These are phyloP conservation scores for Apiosordaria backusii DNA, from an alignment of 495 filamentous ascomycete genomes.

Conservation along the genomic window DNA sequence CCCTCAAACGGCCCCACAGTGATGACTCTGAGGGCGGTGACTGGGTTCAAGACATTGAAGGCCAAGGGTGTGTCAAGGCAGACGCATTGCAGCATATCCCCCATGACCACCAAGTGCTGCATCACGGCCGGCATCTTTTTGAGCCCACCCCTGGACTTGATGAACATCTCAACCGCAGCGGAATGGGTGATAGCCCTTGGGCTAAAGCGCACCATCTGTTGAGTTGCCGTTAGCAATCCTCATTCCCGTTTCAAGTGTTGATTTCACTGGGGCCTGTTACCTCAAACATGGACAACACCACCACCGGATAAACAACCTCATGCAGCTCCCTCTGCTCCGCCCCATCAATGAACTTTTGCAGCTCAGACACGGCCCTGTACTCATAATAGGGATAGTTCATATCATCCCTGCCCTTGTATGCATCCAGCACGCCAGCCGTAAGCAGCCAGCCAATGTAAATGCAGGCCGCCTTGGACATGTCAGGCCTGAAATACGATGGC, in stretches of 20 bases:
- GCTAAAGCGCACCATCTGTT: constrained; percentile 12
- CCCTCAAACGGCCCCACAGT: constrained; percentile 4
- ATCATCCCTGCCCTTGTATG: constrained; percentile 2
- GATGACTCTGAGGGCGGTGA: not conserved
- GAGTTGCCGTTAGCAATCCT: not conserved
- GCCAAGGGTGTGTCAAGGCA: constrained; percentile 9
- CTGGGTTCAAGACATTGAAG: constrained; percentile 3
- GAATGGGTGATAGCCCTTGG: constrained; percentile 6
- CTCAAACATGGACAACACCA: constrained; percentile 15
- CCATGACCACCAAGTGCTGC: constrained; percentile 16
- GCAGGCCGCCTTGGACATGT: constrained; percentile 16
- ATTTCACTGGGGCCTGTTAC: not conserved
- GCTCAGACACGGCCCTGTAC: constrained; percentile 10
- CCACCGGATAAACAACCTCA: constrained; percentile 15
- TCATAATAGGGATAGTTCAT: constrained; percentile 14
- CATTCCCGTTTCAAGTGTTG: not conserved
- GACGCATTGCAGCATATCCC: constrained; percentile 9
- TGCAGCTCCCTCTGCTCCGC: constrained; percentile 8
- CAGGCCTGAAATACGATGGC: constrained; percentile 13
- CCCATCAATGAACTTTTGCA: constrained; percentile 11
- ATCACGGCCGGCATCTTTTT: constrained; percentile 12
- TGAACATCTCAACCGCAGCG: constrained; percentile 12
- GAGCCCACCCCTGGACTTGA: constrained; percentile 12
- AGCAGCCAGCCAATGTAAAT: constrained; percentile 18
- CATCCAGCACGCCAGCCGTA: constrained; percentile 11